Evolutionary conservation across 345 rosid species (phyloP), one percentile per base, ranked within the genome.

Genomic region (Camelina laxa): DNA sequence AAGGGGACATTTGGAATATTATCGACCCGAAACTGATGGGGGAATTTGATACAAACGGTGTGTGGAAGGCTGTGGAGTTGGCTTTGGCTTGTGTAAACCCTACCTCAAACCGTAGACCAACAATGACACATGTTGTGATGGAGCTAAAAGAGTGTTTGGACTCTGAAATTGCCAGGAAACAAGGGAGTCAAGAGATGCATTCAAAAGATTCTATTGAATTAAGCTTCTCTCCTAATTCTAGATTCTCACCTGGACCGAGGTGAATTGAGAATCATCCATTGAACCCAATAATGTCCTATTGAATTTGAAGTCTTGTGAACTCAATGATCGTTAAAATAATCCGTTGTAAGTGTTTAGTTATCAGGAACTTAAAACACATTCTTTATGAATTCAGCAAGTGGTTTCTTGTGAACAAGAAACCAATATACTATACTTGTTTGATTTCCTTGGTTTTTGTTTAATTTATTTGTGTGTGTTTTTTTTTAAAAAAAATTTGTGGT

Each of bases 21-120:
- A 74, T 85, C 10, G 91, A 84, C 63, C 86, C 74, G 0, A 75
- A 81, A 45, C 22, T 85, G 35, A 19, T 48, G 31, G 84, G 78
- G 11, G 75, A 78, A 1, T 81, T 72, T 21, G 72, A 82, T 14
- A 67, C 57, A 15, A 79, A 83, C 22, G 82, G 85, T 12, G 81
- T 77, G 6, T 87, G 87, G 89, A 83, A 75, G 51, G 78, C 70
- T 5, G 33, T 82, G 59, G 91, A 87, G 73, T 67, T 81, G 49
- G 85, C 91, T n/a, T 51, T 83, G 83, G 63, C 81, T 5, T 83
- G 88, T 64, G 84, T 80, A 14, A 79, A 68, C n/a, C 24, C 50
- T 33, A 78, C 6, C 12, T 62, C 76, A 0, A 63, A 48, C 38
- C 66, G 67, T 27, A 79, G 88, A 76, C 90, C 88, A 0, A 36